These are phyloP conservation scores for Letharia lupina DNA, from an alignment of 495 filamentous ascomycete species.

Conservation along the genomic window DNA sequence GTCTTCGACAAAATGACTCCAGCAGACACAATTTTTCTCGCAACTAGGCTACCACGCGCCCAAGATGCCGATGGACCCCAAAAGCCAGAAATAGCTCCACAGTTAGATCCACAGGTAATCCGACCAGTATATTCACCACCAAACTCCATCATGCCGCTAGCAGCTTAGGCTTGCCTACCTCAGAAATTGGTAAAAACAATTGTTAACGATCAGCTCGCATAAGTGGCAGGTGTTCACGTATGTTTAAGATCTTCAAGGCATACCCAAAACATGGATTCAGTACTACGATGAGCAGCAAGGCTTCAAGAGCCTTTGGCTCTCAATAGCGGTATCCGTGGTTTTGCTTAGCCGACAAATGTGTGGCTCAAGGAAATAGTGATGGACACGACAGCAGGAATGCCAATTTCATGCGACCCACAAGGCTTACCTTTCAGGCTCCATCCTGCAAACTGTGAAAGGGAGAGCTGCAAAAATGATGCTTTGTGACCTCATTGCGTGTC, in stretches of 20 bases:
- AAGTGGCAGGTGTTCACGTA: neutral
- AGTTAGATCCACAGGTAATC: neutral
- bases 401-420: neutral
- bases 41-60: constrained; percentile 20
- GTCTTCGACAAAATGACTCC: constrained; percentile 51
- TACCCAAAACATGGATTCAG: neutral
- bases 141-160: constrained; percentile 19
- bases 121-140: constrained; percentile 17
- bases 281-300: neutral
- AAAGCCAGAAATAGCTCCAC: constrained; percentile 5
- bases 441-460: neutral
- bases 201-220: neutral
- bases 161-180: constrained; percentile 7
- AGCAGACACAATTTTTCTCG: constrained; percentile 20
- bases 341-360: neutral
- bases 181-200: neutral
- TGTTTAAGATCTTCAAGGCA: neutral
- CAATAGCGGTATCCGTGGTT: neutral
- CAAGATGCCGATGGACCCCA: constrained; percentile 3
- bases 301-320: neutral
- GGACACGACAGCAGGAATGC: neutral
- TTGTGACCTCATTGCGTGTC: neutral
- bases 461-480: neutral
- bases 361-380: neutral
- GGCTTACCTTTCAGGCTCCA: neutral